Base-by-base conservation (phyloP, 2,329 filamentous ascomycete species). In the Domatiomyces globalis region DNA sequence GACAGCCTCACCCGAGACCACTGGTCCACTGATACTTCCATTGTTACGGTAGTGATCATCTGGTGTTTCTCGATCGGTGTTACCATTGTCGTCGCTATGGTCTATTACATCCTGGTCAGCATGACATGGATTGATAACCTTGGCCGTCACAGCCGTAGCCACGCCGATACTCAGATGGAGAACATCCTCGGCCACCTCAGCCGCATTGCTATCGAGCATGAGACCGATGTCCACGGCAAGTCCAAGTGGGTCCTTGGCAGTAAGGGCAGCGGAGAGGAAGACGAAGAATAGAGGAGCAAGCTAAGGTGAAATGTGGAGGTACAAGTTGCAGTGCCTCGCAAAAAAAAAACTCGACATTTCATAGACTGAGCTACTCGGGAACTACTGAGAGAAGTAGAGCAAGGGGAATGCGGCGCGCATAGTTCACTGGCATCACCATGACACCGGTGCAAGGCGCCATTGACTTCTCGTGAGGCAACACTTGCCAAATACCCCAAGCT, bases 1-100 rank as follows among this genome's bases (percentile, higher is more conserved):
- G 56, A 56, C 49, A 4, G 19, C 12, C 56, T 54, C 43, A 48
- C 51, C 18, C 42, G 43, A n/a, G 44, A 58, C 22, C 33, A 62
- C 63, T 54, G 51, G 61, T 49, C 60, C 56, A 43, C 54, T 52
- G 44, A 67, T 56, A 61, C 61, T 59, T 53, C 67, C 65, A 75
- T 83, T 58, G 69, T 75, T 60, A 75, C 73, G 50, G 71, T 73
- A 44, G 71, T 75, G 54, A 69, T 75, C 51, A 68, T 75, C 63
- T 75, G 73, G 73, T 64, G 65, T 48, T 75, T 74, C 69, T 75
- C 73, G 19, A 73, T 75, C 51, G 72, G 70, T 66, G 72, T 73
- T 50, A 74, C 71, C 39, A 68, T 75, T 59, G 72, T 75, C 62
- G 72, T 75, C 57, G 73, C 72, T 51, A 73, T 74, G 52, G 66